Percentiles rank a stretch among this genome's conserved stretches.
Evolutionary conservation across 371 early-diverging fungal species (phyloP).

Genomic region (Mortierella sp.): DNA sequence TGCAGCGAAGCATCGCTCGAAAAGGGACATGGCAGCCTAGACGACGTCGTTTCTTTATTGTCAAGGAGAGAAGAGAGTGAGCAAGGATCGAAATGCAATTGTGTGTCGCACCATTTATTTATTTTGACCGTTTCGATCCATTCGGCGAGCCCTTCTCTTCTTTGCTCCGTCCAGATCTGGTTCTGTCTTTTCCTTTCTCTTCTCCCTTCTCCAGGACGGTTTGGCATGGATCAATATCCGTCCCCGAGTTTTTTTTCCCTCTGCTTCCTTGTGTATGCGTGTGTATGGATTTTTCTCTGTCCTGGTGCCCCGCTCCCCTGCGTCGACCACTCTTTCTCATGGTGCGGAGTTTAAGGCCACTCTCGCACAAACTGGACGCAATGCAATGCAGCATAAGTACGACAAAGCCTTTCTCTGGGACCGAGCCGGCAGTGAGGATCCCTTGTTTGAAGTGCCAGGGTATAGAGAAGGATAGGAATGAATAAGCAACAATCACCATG

Average conservation of each 20-base stretch:
- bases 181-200: background rate
- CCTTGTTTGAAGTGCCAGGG: background rate
- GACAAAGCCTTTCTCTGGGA: background rate
- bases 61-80: background rate
- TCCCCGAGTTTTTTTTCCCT: background rate
- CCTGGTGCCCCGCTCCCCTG: background rate
- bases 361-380: background rate
- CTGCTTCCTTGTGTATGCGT: background rate
- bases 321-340: background rate
- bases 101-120: background rate
- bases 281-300: background rate
- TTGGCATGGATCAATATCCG: background rate
- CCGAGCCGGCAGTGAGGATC: background rate
- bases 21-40: background rate
- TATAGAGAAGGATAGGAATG: background rate
- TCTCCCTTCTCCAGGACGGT: background rate
- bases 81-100: background rate
- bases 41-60: background rate
- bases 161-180: background rate
- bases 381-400: background rate
- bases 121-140: background rate
- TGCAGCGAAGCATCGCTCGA: conserved; percentile 13
- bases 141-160: background rate
- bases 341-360: background rate
- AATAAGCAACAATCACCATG: background rate